A percentile compares a stretch with the other conserved stretches of the same genome.
Conservation (phyloP, 2,329 filamentous ascomycete species). For the Arthrobotrys sinensis region DNA sequence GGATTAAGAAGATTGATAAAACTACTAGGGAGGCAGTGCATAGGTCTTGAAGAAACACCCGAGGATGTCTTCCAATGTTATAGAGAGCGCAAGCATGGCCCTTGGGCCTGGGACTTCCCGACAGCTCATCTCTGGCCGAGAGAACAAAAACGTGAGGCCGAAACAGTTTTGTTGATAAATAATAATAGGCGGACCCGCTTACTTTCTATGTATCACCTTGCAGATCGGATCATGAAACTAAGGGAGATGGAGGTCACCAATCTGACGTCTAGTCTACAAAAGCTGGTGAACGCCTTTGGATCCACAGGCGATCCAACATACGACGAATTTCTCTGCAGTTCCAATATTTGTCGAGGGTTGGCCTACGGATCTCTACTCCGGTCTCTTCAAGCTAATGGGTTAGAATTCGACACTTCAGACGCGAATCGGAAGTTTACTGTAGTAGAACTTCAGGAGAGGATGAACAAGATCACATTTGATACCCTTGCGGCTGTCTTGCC, state of each 20-base stretch:
- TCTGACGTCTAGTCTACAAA: neutral
- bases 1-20: neutral
- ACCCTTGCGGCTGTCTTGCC: too few species aligned
- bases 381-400: neutral
- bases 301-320: neutral
- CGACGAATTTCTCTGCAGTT: neutral
- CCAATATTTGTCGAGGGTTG: neutral
- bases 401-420: too few species aligned
- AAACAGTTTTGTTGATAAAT: neutral
- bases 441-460: too few species aligned
- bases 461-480: too few species aligned
- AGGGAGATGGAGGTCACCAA: neutral
- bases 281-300: neutral
- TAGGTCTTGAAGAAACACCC: too few species aligned
- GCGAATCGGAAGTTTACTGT: too few species aligned
- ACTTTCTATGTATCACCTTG: too few species aligned
- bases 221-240: neutral
- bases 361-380: constrained; percentile 12
- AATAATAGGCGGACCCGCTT: too few species aligned
- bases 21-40: neutral
- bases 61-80: too few species aligned
- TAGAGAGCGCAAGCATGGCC: too few species aligned
- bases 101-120: too few species aligned
- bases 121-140: neutral
- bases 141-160: neutral